Evolutionary conservation across 495 filamentous ascomycete species (phyloP).

Genomic region (Hamigera avellanea): DNA sequence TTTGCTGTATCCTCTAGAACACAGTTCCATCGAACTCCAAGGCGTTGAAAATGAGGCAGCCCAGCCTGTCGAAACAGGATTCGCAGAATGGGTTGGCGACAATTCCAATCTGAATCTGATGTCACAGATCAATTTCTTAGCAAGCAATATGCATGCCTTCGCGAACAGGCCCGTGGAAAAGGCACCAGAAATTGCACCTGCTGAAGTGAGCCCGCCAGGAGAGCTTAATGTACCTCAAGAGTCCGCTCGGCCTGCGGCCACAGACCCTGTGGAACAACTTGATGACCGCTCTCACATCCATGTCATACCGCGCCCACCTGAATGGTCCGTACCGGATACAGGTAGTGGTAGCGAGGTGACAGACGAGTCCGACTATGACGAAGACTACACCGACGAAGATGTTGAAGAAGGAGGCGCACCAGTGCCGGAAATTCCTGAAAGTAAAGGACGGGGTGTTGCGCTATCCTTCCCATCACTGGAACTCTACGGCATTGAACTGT

Average conservation of each 20-base stretch:
- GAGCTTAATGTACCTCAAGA: slow-evolving; percentile 6
- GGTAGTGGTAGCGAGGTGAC: slow-evolving; percentile 25
- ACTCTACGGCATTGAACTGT: slow-evolving; percentile 68
- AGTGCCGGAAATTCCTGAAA: slow-evolving; percentile 16
- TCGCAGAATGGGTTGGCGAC: slow-evolving; percentile 44
- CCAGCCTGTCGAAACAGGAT: slow-evolving; percentile 50
- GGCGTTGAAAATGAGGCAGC: slow-evolving; percentile 50
- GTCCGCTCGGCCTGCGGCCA: background rate
- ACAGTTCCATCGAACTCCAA: slow-evolving; percentile 53
- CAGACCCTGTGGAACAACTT: slow-evolving; percentile 1
- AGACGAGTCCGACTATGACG: slow-evolving; percentile 26
- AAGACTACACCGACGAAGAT: slow-evolving; percentile 35
- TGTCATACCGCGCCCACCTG: slow-evolving; percentile 69
- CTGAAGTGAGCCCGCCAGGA: slow-evolving; percentile 9
- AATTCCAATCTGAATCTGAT: slow-evolving; percentile 53
- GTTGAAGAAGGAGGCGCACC: slow-evolving; percentile 35
- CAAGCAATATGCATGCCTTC: slow-evolving; percentile 60
- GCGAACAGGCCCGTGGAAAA: slow-evolving; percentile 39
- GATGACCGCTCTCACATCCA: slow-evolving; percentile 55
- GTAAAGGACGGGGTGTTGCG: slow-evolving; percentile 52
- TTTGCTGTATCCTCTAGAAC: slow-evolving; percentile 58
- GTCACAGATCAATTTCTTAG: slow-evolving; percentile 66
- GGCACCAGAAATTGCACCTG: slow-evolving; percentile 7
- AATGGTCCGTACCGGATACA: slow-evolving; percentile 49
- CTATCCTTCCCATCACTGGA: slow-evolving; percentile 77